Conservation (phyloP, 1,284 basidiomycete species). For the Taiwanofungus camphoratus region DNA sequence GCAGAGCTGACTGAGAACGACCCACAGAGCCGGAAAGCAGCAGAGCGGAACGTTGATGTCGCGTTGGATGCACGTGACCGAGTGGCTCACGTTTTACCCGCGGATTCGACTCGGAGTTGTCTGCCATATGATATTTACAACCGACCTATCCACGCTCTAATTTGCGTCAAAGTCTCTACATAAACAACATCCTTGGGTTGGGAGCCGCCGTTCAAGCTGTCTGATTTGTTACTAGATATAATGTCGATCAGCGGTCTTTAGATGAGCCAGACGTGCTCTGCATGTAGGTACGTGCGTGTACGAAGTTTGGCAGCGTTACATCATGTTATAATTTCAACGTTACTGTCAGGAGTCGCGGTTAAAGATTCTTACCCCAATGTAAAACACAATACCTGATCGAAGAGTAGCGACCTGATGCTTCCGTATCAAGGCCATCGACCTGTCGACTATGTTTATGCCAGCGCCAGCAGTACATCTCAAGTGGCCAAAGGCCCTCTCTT, state of each 20-base stretch:
- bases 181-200: too few relatives aligned
- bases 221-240: too few relatives aligned
- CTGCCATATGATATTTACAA: too few relatives aligned
- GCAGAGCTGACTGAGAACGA: constrained; percentile 6
- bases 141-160: too few relatives aligned
- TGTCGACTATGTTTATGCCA: constrained; percentile 19
- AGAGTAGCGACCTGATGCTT: constrained; percentile 21
- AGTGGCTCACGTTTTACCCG: too few relatives aligned
- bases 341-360: neutral
- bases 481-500: constrained; percentile 20
- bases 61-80: constrained; percentile 27
- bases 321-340: constrained; percentile 6
- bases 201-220: too few relatives aligned
- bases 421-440: constrained; percentile 23
- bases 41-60: constrained; percentile 25
- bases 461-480: constrained; percentile 7
- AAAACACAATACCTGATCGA: constrained; percentile 21
- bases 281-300: constrained; percentile 18
- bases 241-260: too few relatives aligned
- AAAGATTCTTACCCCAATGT: constrained; percentile 1
- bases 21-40: constrained; percentile 6
- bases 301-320: neutral
- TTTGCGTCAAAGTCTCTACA: too few relatives aligned
- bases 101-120: too few relatives aligned
- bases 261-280: constrained; percentile 22